Percentiles rank a stretch among this genome's conserved stretches.
Conservation (phyloP, 192 early-diverging fungal species). For the Backusella westeae region DNA sequence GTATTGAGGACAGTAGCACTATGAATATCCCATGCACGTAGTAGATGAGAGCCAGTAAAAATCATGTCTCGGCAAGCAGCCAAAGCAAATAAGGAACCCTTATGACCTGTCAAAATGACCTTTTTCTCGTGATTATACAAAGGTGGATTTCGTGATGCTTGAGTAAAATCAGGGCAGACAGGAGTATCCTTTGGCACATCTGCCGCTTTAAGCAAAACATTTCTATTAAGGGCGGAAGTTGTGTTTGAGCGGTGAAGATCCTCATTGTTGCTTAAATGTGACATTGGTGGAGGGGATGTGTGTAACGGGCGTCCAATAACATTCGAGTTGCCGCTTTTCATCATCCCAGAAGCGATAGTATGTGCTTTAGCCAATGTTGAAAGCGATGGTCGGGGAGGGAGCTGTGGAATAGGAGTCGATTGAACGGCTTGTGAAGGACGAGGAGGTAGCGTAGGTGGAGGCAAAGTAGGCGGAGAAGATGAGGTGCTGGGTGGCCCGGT, state of each 20-base stretch:
- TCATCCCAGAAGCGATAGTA: constrained; percentile 8
- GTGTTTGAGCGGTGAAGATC: background rate
- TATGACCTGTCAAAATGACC: constrained; percentile 34
- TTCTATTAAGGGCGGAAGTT: background rate
- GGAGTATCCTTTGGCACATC: background rate
- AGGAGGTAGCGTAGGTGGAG: constrained; percentile 8
- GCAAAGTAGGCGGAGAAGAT: background rate
- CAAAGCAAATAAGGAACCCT: constrained; percentile 45
- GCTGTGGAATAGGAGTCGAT: background rate
- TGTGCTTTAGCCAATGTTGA: constrained; percentile 20
- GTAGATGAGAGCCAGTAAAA: constrained; percentile 43
- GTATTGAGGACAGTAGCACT: constrained; percentile 47
- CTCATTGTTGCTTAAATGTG: background rate
- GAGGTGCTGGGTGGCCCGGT: background rate
- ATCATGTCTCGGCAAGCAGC: constrained; percentile 50
- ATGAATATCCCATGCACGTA: constrained; percentile 42
- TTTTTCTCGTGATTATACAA: constrained; percentile 39
- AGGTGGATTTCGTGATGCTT: constrained; percentile 58
- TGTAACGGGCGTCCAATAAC: background rate
- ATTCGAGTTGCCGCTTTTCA: background rate
- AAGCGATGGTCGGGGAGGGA: constrained; percentile 24
- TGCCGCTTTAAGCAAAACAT: background rate
- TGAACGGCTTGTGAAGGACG: background rate
- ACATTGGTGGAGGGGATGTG: background rate
- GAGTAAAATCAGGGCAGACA: constrained; percentile 47